Percentiles rank a stretch among this genome's conserved stretches.
Evolutionary conservation across 345 rosid genomes (phyloP).

Genomic region (Viola odorata): DNA sequence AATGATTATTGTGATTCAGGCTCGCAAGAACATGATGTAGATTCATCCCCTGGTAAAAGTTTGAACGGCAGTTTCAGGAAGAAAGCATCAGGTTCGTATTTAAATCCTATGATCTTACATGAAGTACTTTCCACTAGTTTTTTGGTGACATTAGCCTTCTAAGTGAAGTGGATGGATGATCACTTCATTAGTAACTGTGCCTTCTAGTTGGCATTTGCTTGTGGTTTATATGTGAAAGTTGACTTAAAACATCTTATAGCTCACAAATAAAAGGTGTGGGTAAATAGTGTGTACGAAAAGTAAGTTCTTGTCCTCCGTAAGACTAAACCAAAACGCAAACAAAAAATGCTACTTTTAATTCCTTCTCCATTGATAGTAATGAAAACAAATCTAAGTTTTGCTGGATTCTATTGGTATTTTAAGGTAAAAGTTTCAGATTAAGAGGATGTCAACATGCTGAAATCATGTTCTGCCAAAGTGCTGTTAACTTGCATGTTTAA

Average conservation of each 20-base stretch:
- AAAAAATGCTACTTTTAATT: too few relatives aligned
- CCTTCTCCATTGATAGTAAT: too few relatives aligned
- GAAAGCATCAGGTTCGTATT: slow-evolving; percentile 34
- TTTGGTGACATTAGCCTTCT: background rate
- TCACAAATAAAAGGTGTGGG: too few relatives aligned
- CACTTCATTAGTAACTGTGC: background rate
- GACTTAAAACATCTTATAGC: too few relatives aligned
- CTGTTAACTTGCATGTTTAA: background rate
- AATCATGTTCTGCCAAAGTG: too few relatives aligned
- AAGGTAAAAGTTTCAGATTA: too few relatives aligned
- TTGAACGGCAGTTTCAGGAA: slow-evolving; percentile 45
- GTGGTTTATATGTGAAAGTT: background rate
- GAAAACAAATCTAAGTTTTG: too few relatives aligned
- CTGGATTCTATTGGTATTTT: too few relatives aligned
- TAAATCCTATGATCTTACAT: background rate
- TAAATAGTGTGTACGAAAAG: too few relatives aligned
- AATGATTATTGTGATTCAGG: slow-evolving; percentile 28
- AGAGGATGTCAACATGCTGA: too few relatives aligned
- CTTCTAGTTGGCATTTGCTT: background rate
- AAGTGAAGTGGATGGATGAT: background rate
- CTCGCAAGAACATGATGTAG: slow-evolving; percentile 30
- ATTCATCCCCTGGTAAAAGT: slow-evolving; percentile 32
- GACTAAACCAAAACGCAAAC: too few relatives aligned
- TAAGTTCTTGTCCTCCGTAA: too few relatives aligned
- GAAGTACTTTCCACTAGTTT: background rate